Conservation (phyloP, 768 basidiomycete species). For the Pulveroboletus sp. region DNA sequence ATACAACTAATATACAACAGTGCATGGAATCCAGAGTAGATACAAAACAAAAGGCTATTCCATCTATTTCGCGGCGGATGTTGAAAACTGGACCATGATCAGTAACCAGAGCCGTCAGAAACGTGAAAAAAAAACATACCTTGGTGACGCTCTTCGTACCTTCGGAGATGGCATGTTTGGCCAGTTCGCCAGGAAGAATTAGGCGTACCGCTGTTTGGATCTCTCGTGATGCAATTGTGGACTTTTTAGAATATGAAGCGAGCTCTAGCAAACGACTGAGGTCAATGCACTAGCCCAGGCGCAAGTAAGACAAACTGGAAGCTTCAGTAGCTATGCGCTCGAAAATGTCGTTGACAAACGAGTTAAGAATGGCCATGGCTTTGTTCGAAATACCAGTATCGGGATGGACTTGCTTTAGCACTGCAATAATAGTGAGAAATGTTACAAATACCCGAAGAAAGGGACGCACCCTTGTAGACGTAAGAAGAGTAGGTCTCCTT, state of each 20-base stretch:
- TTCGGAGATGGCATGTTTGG: constrained; percentile 98
- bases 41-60: constrained; percentile 7
- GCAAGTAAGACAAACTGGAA: constrained; percentile 53
- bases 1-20: constrained; percentile 34
- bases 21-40: constrained; percentile 11
- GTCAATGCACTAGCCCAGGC: neutral
- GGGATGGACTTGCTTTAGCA: constrained; percentile 96
- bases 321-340: constrained; percentile 89
- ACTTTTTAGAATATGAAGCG: constrained; percentile 97
- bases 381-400: constrained; percentile 99
- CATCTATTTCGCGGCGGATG: constrained; percentile 40
- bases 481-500: constrained; percentile 94
- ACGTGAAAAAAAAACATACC: constrained; percentile 20
- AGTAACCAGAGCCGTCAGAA: neutral
- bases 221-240: constrained; percentile 96
- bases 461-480: constrained; percentile 76
- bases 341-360: constrained; percentile 92
- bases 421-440: constrained; percentile 35
- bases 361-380: constrained; percentile 88
- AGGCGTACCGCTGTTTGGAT: constrained; percentile 95
- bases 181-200: constrained; percentile 94
- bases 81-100: constrained; percentile 35
- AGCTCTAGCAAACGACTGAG: constrained; percentile 53
- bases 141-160: constrained; percentile 77
- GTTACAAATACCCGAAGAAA: neutral